Evolutionary conservation across 768 basidiomycete genomes (phyloP).

Genomic region (Lactarius quietus): DNA sequence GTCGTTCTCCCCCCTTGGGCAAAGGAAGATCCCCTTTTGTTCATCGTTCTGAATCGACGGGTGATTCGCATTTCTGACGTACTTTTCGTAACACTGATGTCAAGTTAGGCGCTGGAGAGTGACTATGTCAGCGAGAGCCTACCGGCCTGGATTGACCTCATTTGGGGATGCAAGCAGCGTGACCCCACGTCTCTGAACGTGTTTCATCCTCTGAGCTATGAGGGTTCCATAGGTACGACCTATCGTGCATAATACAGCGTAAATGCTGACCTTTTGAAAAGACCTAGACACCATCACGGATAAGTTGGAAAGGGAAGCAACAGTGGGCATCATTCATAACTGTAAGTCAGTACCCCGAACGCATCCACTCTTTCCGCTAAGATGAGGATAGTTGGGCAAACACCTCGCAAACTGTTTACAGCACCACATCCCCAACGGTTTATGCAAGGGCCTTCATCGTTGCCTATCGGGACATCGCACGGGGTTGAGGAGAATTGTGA

Average conservation of each 20-base stretch:
- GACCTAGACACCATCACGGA: conserved; percentile 86
- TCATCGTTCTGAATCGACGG: conserved; percentile 71
- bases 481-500: conserved; percentile 86
- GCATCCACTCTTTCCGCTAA: not conserved
- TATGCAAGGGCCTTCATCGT: conserved; percentile 63
- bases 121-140: conserved; percentile 80
- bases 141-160: conserved; percentile 89
- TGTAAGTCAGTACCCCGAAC: conserved; percentile 47
- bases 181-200: conserved; percentile 75
- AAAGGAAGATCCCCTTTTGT: conserved; percentile 74
- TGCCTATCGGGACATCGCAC: conserved; percentile 66
- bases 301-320: conserved; percentile 85
- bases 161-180: conserved; percentile 86
- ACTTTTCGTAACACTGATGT: not conserved
- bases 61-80: not conserved
- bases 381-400: conserved; percentile 70
- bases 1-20: conserved; percentile 94
- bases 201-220: conserved; percentile 92
- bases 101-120: conserved; percentile 75
- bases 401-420: conserved; percentile 81
- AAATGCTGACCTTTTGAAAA: conserved; percentile 29
- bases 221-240: conserved; percentile 72
- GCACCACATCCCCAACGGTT: conserved; percentile 72
- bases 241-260: not conserved
- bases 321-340: conserved; percentile 93